phyloP scores from a whole-genome alignment of 306 rosid species.

The Cucurbita moschata region DNA sequence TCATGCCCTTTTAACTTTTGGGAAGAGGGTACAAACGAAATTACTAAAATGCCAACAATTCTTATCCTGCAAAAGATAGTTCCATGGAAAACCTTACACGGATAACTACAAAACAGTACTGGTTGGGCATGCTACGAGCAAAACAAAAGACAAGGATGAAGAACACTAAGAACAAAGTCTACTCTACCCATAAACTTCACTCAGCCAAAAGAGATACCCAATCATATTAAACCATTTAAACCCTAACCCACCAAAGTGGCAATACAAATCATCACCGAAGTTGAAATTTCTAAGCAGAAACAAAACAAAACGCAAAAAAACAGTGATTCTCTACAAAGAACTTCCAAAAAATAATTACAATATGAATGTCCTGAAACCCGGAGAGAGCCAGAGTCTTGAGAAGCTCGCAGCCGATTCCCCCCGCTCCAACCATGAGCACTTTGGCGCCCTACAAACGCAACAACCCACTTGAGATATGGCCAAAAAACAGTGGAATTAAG shows the following conservation, averaged over 20 bases:
- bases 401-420: slow-evolving; percentile 98
- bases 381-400: slow-evolving; percentile 95
- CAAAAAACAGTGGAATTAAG: slow-evolving; percentile 1
- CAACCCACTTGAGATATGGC: not conserved
- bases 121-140: not conserved
- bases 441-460: slow-evolving; percentile 45
- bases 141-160: not conserved
- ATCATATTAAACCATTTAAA: slow-evolving; percentile 1
- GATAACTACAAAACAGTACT: not conserved
- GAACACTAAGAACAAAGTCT: not conserved
- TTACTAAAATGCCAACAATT: not conserved
- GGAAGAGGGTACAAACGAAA: not conserved
- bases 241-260: slow-evolving; percentile 3
- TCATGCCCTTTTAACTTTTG: not conserved
- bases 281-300: not conserved
- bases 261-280: not conserved
- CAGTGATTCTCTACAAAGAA: not conserved
- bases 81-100: not conserved
- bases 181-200: not conserved
- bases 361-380: slow-evolving; percentile 86
- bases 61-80: not conserved
- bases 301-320: not conserved
- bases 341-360: slow-evolving; percentile 24
- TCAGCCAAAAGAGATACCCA: not conserved
- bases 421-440: slow-evolving; percentile 98